A percentile compares a stretch with the other conserved stretches of the same genome.
Conservation (phyloP, 371 early-diverging fungal genomes). For the Circinella minor region DNA sequence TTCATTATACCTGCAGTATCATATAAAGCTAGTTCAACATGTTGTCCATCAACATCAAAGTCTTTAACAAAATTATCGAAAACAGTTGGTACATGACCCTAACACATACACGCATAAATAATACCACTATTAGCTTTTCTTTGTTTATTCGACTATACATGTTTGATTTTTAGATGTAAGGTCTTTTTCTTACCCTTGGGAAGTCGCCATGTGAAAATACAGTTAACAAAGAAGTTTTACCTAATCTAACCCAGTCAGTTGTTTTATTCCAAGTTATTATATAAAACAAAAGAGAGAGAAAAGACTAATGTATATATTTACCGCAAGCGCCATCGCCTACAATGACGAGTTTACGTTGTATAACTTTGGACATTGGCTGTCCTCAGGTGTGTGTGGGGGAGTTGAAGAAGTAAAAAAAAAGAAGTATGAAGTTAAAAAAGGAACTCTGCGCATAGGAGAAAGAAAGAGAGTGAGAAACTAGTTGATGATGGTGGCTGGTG, state of each 20-base stretch:
- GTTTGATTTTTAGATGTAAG: not conserved
- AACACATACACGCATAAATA: not conserved
- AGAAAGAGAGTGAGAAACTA: not conserved
- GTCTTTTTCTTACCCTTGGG: constrained; percentile 32
- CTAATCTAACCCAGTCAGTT: not conserved
- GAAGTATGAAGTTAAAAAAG: not conserved
- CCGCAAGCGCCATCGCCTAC: constrained; percentile 73
- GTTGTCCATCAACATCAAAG: constrained; percentile 75
- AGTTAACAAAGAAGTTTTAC: constrained; percentile 55
- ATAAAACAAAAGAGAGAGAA: not conserved
- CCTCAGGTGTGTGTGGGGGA: not conserved
- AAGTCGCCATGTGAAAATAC: constrained; percentile 45
- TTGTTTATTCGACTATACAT: constrained; percentile 1
- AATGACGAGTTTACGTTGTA: constrained; percentile 63
- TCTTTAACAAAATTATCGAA: constrained; percentile 83
- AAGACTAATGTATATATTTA: constrained; percentile 42
- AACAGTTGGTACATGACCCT: constrained; percentile 60
- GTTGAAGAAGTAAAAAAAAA: too few relatives aligned
- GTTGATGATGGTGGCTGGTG: constrained; percentile 11
- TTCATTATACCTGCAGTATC: constrained; percentile 78
- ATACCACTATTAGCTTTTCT: not conserved
- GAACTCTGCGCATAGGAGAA: constrained; percentile 3
- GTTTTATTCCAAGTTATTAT: not conserved
- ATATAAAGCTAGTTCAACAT: constrained; percentile 79
- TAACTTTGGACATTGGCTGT: constrained; percentile 27